phyloP scores from a whole-genome alignment of 805 yeast genomes.

The Candida multigemmis region DNA sequence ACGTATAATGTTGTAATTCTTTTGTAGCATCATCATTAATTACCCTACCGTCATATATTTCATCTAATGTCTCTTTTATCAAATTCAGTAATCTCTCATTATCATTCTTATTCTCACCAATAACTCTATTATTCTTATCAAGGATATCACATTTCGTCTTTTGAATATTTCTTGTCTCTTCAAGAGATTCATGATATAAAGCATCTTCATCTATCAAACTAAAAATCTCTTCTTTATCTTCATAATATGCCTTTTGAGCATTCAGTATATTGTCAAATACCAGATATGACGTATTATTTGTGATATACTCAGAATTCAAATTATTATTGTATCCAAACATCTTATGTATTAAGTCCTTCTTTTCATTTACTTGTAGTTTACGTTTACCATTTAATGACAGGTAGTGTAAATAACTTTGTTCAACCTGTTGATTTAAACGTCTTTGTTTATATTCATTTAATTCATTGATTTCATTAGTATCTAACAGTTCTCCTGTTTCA shows the following conservation, averaged over 20 bases:
- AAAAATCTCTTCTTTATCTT: constrained; percentile 31
- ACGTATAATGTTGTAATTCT: too few species aligned
- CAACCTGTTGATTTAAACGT: too few species aligned
- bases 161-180: constrained; percentile 13
- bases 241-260: constrained; percentile 29
- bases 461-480: constrained; percentile 5
- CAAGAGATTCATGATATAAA: constrained; percentile 13
- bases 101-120: too few species aligned
- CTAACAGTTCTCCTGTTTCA: constrained; percentile 1
- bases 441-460: constrained; percentile 20
- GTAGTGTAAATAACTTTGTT: constrained; percentile 21
- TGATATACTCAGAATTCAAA: constrained; percentile 28
- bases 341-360: constrained; percentile 27
- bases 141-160: too few species aligned
- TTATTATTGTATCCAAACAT: constrained; percentile 30
- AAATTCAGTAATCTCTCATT: too few species aligned
- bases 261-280: constrained; percentile 26
- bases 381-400: constrained; percentile 24
- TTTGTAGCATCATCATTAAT: too few species aligned
- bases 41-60: too few species aligned
- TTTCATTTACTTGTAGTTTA: constrained; percentile 30
- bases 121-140: too few species aligned
- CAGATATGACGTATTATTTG: constrained; percentile 31
- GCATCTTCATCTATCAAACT: constrained; percentile 23
- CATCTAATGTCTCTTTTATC: too few species aligned